Evolutionary conservation across 148 eudicot species (phyloP).

Genomic region (Rhododendron williamsianum): DNA sequence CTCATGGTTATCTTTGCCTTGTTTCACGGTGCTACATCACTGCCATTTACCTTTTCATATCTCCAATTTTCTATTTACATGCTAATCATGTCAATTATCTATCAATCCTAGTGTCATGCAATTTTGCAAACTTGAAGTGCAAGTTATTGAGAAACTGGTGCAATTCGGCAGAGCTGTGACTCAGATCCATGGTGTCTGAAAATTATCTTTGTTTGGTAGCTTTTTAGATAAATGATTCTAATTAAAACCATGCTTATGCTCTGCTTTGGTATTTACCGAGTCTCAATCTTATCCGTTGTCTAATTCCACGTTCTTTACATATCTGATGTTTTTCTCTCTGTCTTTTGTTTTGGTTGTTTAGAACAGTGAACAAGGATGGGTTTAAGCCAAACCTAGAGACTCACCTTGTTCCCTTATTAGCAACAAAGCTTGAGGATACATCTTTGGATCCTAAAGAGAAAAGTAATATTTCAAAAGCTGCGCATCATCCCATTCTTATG

Average conservation of each 20-base stretch:
- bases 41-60: background rate
- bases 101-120: background rate
- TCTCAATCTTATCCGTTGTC: background rate
- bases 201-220: background rate
- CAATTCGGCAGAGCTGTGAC: background rate
- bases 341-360: conserved; percentile 25
- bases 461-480: conserved; percentile 38
- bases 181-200: background rate
- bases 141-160: background rate
- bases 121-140: background rate
- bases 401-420: conserved; percentile 77
- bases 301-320: background rate
- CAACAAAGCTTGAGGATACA: conserved; percentile 51
- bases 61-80: background rate
- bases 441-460: conserved; percentile 45
- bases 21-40: background rate
- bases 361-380: conserved; percentile 89
- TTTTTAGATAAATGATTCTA: background rate
- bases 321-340: background rate
- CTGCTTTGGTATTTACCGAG: background rate
- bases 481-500: conserved; percentile 82
- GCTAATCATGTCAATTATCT: background rate
- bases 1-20: background rate
- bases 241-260: background rate
- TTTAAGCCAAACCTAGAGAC: conserved; percentile 97